Base-by-base conservation (phyloP, 2,329 filamentous ascomycete genomes). In the Ophiostoma novo-ulmi region DNA sequence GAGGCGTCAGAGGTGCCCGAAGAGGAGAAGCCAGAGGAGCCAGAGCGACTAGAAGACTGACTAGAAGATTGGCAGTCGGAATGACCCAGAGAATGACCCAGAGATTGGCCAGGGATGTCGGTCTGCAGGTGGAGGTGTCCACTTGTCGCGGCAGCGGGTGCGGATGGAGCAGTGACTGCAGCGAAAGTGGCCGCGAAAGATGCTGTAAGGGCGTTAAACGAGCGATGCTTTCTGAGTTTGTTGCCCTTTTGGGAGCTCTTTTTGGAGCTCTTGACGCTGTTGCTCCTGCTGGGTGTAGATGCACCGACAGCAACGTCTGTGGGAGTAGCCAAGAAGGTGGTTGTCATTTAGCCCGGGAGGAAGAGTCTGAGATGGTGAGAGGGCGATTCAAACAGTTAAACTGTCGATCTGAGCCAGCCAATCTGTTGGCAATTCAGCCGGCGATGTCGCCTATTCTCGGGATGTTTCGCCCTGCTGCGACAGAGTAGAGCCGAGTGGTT, bases 331-430 rank as follows among this genome's bases (percentile, higher is more conserved):
- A 69, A 52, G 41, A 66, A 38, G 61, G 69, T 20, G 66, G 69
- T 65, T 61, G 72, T 71, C 71, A 71, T 73, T 73, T 71, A 71
- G 36, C 26, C 35, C 22, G 35, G n/a, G 20, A 39, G 35, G 17
- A 11, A 22, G 36, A 31, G 26, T 31, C 26, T 31, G 26, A 1
- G 26, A 31, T 31, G 26, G 26, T 31, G 31, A 31, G 31, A 31
- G 31, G 31, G 3, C 31, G 31, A 31, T 4, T 5, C 44, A 48
- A 20, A 48, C 44, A 48, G 13, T 44, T 14, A n/a, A 35, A 64
- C 61, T 31, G 58, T n/a, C 58, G 26, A 63, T 63, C 58, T 14
- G 55, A 58, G 68, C 17, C 35, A 58, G 68, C 17, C 35, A 69
- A 71, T 68, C 4, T 17, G 58, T 14, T 35, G 58, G 58, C n/a